Conservation (phyloP, 1,284 basidiomycete species). For the Irpex sp. region DNA sequence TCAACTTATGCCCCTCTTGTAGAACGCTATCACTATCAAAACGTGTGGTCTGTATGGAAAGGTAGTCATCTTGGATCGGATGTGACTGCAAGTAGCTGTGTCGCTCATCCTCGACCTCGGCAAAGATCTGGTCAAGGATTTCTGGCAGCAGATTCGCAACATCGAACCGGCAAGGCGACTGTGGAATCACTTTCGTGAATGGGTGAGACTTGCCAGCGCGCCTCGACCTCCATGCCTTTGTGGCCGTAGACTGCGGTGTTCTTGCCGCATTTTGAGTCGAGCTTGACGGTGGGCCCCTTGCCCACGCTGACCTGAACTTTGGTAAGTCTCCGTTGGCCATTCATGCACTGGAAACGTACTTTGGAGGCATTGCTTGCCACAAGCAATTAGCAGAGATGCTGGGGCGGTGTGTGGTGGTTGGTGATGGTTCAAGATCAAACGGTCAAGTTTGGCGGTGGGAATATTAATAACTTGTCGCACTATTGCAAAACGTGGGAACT, state of each 20-base stretch:
- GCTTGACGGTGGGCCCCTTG: background rate
- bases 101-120: background rate
- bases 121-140: background rate
- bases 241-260: background rate
- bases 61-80: background rate
- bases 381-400: background rate
- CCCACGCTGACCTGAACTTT: background rate
- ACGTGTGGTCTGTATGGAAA: background rate
- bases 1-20: background rate
- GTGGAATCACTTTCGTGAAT: background rate
- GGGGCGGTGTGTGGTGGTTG: background rate
- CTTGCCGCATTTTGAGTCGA: background rate
- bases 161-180: background rate
- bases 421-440: too few species aligned
- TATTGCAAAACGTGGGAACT: too few species aligned
- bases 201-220: background rate
- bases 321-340: background rate
- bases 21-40: background rate
- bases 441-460: too few species aligned
- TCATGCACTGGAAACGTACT: background rate
- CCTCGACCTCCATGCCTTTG: background rate
- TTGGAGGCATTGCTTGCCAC: background rate
- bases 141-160: background rate
- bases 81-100: background rate
- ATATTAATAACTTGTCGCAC: too few species aligned